Evolutionary conservation across 371 early-diverging fungal species (phyloP), one percentile per base, ranked within the genome.

Genomic region (Parasitella parasitica): DNA sequence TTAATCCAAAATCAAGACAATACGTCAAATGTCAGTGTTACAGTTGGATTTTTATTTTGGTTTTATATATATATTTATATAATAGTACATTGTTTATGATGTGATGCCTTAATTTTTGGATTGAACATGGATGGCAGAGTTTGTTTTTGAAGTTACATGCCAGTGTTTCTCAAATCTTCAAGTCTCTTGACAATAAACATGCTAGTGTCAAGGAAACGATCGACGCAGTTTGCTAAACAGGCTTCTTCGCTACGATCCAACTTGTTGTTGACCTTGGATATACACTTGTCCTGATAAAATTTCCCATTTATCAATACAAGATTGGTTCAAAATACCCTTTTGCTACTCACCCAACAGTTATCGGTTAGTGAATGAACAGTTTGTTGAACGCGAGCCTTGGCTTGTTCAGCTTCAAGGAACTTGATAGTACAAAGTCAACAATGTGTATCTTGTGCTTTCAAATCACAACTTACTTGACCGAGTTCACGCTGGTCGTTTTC

Each of bases 181-280:
- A 91, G 71, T 36, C 85, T 80, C 65, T 83, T 86, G 18, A 91
- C 86, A 53, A 91, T 86, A 65, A 86, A 82, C 52, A 88, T 61
- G 67, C 86, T 86, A 63, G 89, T 86, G 72, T 93, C 93, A 36
- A 93, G 76, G 71, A 93, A 93, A 57, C 93, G 85, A 54, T 86
- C 89, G n/a, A 93, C 92, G 76, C 91, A 92, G 81, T 92, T 91
- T 41, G 86, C 79, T 41, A 93, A 78, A 69, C 93, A 93, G 26
- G 82, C 73, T 64, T 85, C 83, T 69, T 91, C 91, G 39, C 74
- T 78, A 52, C 78, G 77, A 66, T 86, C 86, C 46, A 89, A 76
- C 59, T 83, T 82, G 77, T 84, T 90, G 69, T 84, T 80, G 54
- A 89, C 73, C 62, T 87, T 88, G 53, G 75, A 82, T 54, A 92